Base-by-base conservation (phyloP, 768 basidiomycete species). In the Tylopilus rubrobrunneus region DNA sequence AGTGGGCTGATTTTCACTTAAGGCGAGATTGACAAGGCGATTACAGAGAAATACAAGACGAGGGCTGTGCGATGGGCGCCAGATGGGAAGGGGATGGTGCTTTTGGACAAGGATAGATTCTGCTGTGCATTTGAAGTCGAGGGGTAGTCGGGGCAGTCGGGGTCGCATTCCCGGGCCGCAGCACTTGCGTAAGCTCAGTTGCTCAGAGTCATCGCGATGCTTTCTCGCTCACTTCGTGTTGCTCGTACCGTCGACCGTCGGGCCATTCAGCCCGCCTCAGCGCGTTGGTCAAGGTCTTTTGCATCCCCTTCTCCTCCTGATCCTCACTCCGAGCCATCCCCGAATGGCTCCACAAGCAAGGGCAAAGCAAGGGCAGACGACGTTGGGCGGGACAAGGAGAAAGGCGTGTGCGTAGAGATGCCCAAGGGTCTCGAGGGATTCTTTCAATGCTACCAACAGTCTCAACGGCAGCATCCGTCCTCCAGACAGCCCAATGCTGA, bases 121-220 rank as follows among this genome's bases (percentile, higher is more conserved):
- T 95, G 92, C 65, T 91, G 89, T 65, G 88, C 86, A 7, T 92
- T 90, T 55, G 88, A 91, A 66, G 89, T 89, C 7, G 77, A 82
- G 82, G 78, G 43, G 61, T 31, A 5, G 49, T 40, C n/a, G n/a
- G n/a, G 5, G 48, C 45, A 45, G 40, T n/a, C 37, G 43, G 43
- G 56, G 29, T 7, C 4, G 29, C 29, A 34, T 34, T 14, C 34
- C 48, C 48, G 56, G 9, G n/a, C n/a, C n/a, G n/a, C n/a, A n/a
- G 27, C 7, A 34, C 34, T 34, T 34, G 34, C 34, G 34, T 34
- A n/a, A n/a, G n/a, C n/a, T n/a, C n/a, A n/a, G n/a, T n/a, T n/a
- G n/a, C n/a, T n/a, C n/a, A n/a, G n/a, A n/a, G n/a, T n/a, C n/a
- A 2, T 9, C 41, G 31, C 40, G 17, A 87, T 88, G 86, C 78